A percentile compares a stretch with the other conserved stretches of the same genome.
These are phyloP conservation scores for Lippia alba DNA, from an alignment of 305 asterid genomes.

Conservation along the genomic window DNA sequence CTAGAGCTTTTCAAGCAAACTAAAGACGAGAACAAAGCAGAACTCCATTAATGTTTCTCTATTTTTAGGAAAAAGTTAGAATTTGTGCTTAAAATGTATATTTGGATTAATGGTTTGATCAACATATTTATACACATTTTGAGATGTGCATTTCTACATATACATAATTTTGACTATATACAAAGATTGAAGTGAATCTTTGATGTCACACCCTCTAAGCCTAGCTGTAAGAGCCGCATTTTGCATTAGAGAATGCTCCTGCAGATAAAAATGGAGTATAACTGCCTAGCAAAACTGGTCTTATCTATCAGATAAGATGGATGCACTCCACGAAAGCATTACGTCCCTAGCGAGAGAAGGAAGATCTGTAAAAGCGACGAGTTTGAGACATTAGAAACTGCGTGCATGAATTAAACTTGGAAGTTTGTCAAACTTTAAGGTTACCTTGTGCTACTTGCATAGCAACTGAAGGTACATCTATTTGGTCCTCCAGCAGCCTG, in stretches of 20 bases:
- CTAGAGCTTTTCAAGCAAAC: neutral
- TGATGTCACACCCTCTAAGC: constrained; percentile 12
- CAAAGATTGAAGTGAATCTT: constrained; percentile 15
- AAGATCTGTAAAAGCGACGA: constrained; percentile 57
- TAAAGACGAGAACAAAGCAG: neutral
- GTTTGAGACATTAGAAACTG: constrained; percentile 25
- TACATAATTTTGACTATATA: constrained; percentile 28
- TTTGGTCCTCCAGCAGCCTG: constrained; percentile 86
- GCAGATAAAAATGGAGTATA: neutral
- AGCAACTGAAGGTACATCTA: constrained; percentile 82
- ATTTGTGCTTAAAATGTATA: neutral
- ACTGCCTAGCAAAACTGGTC: constrained; percentile 10
- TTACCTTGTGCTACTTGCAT: constrained; percentile 90
- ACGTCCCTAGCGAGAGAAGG: constrained; percentile 95
- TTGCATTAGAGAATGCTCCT: constrained; percentile 23
- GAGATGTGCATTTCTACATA: constrained; percentile 19
- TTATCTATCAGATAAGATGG: constrained; percentile 71
- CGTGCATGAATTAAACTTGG: constrained; percentile 15
- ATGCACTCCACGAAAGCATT: constrained; percentile 88
- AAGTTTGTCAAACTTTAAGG: constrained; percentile 11
- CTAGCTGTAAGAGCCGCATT: constrained; percentile 17
- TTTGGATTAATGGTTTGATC: neutral
- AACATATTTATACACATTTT: constrained; percentile 9
- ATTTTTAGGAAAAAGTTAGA: too few relatives aligned
- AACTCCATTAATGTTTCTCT: too few relatives aligned